Percentiles rank a stretch among this genome's conserved stretches.
These are phyloP conservation scores for Paecilomyces sp. DNA, from an alignment of 2,329 filamentous ascomycete species.

Conservation along the genomic window DNA sequence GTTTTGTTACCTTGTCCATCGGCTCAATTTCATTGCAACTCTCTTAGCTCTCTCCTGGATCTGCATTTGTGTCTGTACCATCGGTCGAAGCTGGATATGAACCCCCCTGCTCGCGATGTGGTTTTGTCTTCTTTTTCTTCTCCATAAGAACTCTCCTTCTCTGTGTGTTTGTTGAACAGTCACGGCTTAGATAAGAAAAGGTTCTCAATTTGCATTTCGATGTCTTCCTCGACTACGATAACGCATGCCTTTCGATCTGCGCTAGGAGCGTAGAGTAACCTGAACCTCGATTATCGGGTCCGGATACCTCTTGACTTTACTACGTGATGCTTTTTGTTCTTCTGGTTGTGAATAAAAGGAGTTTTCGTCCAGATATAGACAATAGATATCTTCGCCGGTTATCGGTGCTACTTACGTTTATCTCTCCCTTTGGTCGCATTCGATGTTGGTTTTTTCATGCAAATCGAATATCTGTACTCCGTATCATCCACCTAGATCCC, in stretches of 20 bases:
- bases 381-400: not conserved
- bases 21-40: not conserved
- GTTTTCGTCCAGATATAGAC: not conserved
- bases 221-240: not conserved
- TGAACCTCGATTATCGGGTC: not conserved
- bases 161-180: not conserved
- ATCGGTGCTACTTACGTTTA: not conserved
- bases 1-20: slow-evolving; percentile 6
- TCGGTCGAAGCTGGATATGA: not conserved
- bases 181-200: not conserved
- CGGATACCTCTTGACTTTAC: not conserved
- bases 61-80: not conserved
- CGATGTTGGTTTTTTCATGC: not conserved
- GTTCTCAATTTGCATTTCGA: not conserved
- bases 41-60: not conserved
- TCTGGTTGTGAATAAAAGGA: not conserved
- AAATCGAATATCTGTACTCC: not conserved
- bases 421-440: not conserved
- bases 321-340: not conserved
- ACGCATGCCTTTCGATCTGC: not conserved
- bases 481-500: not conserved
- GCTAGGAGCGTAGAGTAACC: not conserved
- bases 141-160: not conserved
- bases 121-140: not conserved
- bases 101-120: not conserved